Percentiles rank a stretch among this genome's conserved stretches.
phyloP scores from a whole-genome alignment of 805 yeast species.

The Scheffersomyces lignosus region DNA sequence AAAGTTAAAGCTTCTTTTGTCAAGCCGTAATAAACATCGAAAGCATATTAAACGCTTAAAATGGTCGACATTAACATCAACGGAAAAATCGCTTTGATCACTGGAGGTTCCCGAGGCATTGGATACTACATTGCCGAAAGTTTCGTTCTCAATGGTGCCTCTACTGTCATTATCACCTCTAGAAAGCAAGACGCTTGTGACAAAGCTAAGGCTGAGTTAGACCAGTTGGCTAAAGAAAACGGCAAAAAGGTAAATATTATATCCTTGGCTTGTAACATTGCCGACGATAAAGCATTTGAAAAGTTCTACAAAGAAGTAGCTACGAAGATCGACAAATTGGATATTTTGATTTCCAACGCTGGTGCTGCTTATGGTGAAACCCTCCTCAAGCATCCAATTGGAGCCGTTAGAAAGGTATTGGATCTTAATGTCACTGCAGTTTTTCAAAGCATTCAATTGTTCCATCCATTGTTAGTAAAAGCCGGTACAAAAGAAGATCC shows the following conservation, averaged over 20 bases:
- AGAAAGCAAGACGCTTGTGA: conserved; percentile 63
- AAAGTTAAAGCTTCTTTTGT: too few species aligned
- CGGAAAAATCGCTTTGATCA: conserved; percentile 64
- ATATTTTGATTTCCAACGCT: conserved; percentile 72
- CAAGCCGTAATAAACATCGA: too few species aligned
- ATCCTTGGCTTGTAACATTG: conserved; percentile 59
- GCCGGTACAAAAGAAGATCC: conserved; percentile 59
- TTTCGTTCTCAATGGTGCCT: conserved; percentile 60
- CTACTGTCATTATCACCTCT: conserved; percentile 61
- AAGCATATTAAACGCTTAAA: too few species aligned
- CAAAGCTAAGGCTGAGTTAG: conserved; percentile 48
- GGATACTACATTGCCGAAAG: conserved; percentile 70
- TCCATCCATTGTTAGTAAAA: conserved; percentile 54
- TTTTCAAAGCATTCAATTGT: conserved; percentile 62
- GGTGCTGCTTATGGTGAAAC: conserved; percentile 81
- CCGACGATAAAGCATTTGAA: conserved; percentile 48
- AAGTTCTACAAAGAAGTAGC: conserved; percentile 42
- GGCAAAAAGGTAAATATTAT: conserved; percentile 31
- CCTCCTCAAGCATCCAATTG: conserved; percentile 57
- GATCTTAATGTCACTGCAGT: conserved; percentile 67
- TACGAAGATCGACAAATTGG: conserved; percentile 44
- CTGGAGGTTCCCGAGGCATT: conserved; percentile 77
- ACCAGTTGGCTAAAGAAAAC: conserved; percentile 32
- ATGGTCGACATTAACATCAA: conserved; percentile 49
- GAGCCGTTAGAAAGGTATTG: conserved; percentile 62